Evolutionary conservation across 192 early-diverging fungal genomes (phyloP), one percentile per base, ranked within the genome.

Genomic region (Lobosporangium transversale): DNA sequence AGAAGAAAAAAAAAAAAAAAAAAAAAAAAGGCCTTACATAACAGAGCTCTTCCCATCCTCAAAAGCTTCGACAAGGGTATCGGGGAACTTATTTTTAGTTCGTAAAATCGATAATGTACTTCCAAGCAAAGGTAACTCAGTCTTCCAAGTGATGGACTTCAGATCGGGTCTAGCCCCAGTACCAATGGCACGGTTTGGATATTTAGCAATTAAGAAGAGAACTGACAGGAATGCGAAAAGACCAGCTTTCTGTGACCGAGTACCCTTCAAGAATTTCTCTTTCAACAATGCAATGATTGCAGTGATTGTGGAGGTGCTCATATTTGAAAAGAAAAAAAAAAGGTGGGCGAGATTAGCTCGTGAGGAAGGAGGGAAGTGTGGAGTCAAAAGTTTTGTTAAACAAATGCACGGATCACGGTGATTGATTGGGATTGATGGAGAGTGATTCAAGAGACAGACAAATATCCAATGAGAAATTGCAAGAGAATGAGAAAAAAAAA

Each of bases 141-240:
- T n/a, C 20, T 76, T 62, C 73, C 73, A 76, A 20, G 44, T 2
- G 29, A 76, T 61, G 2, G 20, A 49, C 0, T 48, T 26, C 26
- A 81, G 64, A 48, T 81, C 80, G 0, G 66, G 66, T 33, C 80
- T 50, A 21, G 62, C 47, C 24, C 48, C 36, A 8, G 80, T 81
- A 17, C 80, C 80, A 29, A 78, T 62, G 3, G 66, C 63, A 44
- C 80, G 55, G 62, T 81, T 53, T 18, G 80, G 71, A 49, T 81
- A 81, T 11, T 60, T 76, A 5, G 45, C 18, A 29, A 79, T 14
- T 10, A 79, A 50, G 31, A 61, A 44, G 33, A 79, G 44, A 24
- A 79, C 26, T 0, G 62, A 54, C 18, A 79, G 17, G 11, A 76
- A 42, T 8, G 65, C 73, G 43, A 67, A 52, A 37, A 66, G 50